Base-by-base conservation (phyloP, 768 basidiomycete species). In the Amanita thiersii region DNA sequence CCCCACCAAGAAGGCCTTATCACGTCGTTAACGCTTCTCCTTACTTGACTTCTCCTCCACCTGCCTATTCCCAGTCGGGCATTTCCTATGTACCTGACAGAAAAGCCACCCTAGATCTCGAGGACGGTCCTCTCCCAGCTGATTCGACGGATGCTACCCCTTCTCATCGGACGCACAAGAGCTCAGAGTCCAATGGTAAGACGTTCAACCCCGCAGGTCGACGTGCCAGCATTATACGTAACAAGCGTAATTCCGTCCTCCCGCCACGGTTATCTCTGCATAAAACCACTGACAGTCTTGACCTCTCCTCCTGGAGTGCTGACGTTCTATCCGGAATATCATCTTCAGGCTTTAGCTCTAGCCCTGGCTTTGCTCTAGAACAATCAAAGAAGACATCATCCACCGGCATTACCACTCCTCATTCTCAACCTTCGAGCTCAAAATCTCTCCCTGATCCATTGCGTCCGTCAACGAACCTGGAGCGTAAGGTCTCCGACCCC, bases 1-100 rank as follows among this genome's bases (percentile, higher is more conserved):
- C 57, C 8, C 66, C 69, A 10, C 63, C 69, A 1, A 58, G 61
- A 39, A 55, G 69, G 36, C 49, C 62, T 12, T 69, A 66, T 38
- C 69, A 69, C 32, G 52, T 75, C 39, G 55, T 56, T 3, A 74
- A 75, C 48, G 58, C 56, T 11, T 4, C 35, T 1, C 44, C 36
- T 19, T 17, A 23, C 11, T 24, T 37, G 7, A 8, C 36, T 25
- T 39, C 44, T 7, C 44, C 44, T 19, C 44, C 44, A 3, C 44
- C 44, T n/a, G 44, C 44, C 14, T 45, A 45, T 20, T 39, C 44
- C 11, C 35, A 38, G 19, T 33, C 29, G 11, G n/a, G 9, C 7
- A 9, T 17, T 35, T 6, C 19, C 7, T 24, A 32, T 12, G 38
- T 26, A 38, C 37, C 37, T n/a, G 37, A 44, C 20, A 38, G 39